Percentiles rank a stretch among this genome's conserved stretches.
Evolutionary conservation across 148 eudicot species (phyloP).

Genomic region (Rhododendron griersonianum): DNA sequence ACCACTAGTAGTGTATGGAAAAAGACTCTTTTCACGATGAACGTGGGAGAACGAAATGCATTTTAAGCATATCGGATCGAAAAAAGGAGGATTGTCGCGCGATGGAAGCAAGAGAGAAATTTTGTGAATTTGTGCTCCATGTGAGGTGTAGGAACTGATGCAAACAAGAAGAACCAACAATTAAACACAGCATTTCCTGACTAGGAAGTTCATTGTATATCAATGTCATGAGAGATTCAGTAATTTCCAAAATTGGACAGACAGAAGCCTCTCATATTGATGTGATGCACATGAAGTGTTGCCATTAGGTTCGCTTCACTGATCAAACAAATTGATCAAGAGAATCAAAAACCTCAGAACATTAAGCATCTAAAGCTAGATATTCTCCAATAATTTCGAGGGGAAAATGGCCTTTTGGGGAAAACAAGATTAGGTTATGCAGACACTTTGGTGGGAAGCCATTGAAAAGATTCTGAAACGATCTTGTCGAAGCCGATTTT

Average conservation of each 20-base stretch:
- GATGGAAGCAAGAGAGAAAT: too few species aligned
- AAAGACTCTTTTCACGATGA: not conserved
- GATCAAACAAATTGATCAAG: not conserved
- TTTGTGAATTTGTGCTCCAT: constrained; percentile 5
- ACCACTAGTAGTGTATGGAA: not conserved
- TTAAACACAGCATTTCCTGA: not conserved
- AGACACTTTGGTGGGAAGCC: not conserved
- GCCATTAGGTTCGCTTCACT: not conserved
- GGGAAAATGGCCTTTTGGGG: not conserved
- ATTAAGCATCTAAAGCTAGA: not conserved
- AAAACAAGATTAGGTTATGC: not conserved
- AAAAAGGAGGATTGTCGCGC: not conserved
- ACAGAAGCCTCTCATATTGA: not conserved
- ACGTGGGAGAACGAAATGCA: not conserved
- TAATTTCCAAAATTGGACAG: constrained; percentile 4
- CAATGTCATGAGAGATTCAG: not conserved
- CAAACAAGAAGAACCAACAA: not conserved
- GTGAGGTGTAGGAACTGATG: constrained; percentile 6
- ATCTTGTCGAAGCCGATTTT: not conserved
- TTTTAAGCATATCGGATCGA: not conserved
- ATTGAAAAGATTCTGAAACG: not conserved
- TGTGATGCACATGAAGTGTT: constrained; percentile 14
- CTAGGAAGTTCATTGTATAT: constrained; percentile 8
- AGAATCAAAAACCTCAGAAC: not conserved
- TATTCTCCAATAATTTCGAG: not conserved